Percentiles rank a stretch among this genome's conserved stretches.
Conservation (phyloP, 2,329 filamentous ascomycete genomes). For the Waltergamsia citrina region DNA sequence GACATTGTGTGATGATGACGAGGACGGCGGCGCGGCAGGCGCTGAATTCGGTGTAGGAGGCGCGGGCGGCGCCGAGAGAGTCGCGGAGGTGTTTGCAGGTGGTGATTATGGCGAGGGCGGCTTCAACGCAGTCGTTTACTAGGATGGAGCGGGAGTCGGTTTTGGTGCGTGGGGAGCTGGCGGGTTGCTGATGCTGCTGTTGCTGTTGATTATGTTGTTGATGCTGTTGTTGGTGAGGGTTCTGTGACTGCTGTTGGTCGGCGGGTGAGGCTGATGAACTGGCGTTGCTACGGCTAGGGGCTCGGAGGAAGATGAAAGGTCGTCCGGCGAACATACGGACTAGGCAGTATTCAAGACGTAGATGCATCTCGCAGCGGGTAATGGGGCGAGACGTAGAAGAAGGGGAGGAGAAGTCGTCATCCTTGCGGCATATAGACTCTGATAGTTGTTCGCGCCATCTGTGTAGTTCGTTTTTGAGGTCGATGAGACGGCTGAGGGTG, state of each 20-base stretch:
- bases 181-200: background rate
- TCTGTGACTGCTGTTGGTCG: background rate
- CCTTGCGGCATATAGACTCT: constrained; percentile 38
- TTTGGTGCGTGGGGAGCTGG: background rate
- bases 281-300: background rate
- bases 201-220: background rate
- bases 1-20: constrained; percentile 30
- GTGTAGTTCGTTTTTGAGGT: constrained; percentile 24
- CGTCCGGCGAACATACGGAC: constrained; percentile 43
- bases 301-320: constrained; percentile 24
- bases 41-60: constrained; percentile 47
- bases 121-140: constrained; percentile 42
- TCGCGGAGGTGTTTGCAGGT: constrained; percentile 38
- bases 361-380: constrained; percentile 21
- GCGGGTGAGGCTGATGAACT: background rate
- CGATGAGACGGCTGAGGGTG: constrained; percentile 18
- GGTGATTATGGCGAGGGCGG: constrained; percentile 39
- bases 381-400: constrained; percentile 23
- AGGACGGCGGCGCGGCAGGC: constrained; percentile 43
- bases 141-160: constrained; percentile 15
- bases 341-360: constrained; percentile 42
- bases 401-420: constrained; percentile 34
- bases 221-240: background rate
- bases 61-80: constrained; percentile 41
- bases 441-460: constrained; percentile 27